These are phyloP conservation scores for Hypoxylon cercidicola DNA, from an alignment of 495 filamentous ascomycete species.

Conservation along the genomic window DNA sequence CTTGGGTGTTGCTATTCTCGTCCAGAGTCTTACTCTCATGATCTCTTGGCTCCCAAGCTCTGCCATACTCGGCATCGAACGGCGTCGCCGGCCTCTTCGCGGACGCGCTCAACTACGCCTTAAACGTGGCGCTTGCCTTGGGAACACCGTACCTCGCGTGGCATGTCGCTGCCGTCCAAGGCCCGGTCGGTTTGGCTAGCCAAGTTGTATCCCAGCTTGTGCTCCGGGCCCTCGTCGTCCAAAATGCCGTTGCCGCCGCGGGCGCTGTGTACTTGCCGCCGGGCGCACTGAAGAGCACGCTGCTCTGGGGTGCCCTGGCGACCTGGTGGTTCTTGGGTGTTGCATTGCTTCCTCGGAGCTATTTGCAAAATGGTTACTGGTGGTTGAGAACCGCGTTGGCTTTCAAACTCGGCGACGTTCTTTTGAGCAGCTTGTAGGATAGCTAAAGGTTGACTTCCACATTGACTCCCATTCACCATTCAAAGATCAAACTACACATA, in stretches of 20 bases:
- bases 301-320: not conserved
- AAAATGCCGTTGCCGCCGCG: not conserved
- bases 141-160: constrained; percentile 1
- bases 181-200: not conserved
- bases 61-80: not conserved
- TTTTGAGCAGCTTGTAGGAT: not conserved
- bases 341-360: not conserved
- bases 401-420: not conserved
- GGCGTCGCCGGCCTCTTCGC: not conserved
- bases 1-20: not conserved
- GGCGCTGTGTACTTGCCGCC: not conserved
- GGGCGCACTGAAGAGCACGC: not conserved
- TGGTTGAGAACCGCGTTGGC: not conserved
- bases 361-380: not conserved
- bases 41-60: not conserved
- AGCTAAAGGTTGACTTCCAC: too few relatives aligned
- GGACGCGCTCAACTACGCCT: not conserved
- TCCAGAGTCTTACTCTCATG: not conserved
- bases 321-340: not conserved
- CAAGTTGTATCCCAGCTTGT: not conserved
- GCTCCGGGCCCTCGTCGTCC: not conserved
- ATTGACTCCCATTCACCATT: too few relatives aligned
- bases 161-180: not conserved
- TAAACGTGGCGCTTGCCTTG: not conserved
- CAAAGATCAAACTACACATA: too few relatives aligned